These are phyloP conservation scores for Fusarium equiseti DNA, from an alignment of 2,329 filamentous ascomycete genomes.

Conservation along the genomic window DNA sequence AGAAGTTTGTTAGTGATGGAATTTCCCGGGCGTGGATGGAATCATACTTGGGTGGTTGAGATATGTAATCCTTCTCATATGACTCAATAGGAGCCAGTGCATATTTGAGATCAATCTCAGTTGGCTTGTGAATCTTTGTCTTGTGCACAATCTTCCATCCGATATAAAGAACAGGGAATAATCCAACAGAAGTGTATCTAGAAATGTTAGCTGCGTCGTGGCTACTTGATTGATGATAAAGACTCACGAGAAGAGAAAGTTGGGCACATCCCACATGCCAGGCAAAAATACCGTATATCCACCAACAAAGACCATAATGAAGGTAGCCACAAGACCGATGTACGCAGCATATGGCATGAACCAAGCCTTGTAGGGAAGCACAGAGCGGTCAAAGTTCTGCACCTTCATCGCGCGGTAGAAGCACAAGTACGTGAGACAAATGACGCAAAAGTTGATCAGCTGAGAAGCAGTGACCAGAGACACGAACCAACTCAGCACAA, in stretches of 20 bases:
- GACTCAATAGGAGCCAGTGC: slow-evolving; percentile 11
- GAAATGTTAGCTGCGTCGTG: accelerated
- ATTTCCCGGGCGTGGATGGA: accelerated
- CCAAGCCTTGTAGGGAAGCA: slow-evolving; percentile 76
- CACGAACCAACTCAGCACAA: slow-evolving; percentile 80
- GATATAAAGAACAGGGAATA: slow-evolving; percentile 11
- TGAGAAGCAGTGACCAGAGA: slow-evolving; percentile 78
- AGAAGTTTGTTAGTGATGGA: background rate
- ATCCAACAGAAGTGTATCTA: slow-evolving; percentile 16
- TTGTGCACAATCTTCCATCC: slow-evolving; percentile 25
- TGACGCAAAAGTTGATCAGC: slow-evolving; percentile 78
- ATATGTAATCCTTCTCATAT: slow-evolving; percentile 8
- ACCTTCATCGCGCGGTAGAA: slow-evolving; percentile 77
- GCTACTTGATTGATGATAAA: accelerated
- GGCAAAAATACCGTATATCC: slow-evolving; percentile 83
- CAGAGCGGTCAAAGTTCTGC: slow-evolving; percentile 75
- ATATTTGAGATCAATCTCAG: slow-evolving; percentile 6
- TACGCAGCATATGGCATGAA: slow-evolving; percentile 80
- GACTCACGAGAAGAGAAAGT: slow-evolving; percentile 77
- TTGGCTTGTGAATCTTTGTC: slow-evolving; percentile 10
- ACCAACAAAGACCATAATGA: slow-evolving; percentile 79
- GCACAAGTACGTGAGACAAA: slow-evolving; percentile 77
- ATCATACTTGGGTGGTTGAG: slow-evolving; percentile 14
- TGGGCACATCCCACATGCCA: slow-evolving; percentile 73
- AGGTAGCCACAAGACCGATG: slow-evolving; percentile 71